Conservation (phyloP, 2,329 filamentous ascomycete genomes). For the Boeremia exigua region DNA sequence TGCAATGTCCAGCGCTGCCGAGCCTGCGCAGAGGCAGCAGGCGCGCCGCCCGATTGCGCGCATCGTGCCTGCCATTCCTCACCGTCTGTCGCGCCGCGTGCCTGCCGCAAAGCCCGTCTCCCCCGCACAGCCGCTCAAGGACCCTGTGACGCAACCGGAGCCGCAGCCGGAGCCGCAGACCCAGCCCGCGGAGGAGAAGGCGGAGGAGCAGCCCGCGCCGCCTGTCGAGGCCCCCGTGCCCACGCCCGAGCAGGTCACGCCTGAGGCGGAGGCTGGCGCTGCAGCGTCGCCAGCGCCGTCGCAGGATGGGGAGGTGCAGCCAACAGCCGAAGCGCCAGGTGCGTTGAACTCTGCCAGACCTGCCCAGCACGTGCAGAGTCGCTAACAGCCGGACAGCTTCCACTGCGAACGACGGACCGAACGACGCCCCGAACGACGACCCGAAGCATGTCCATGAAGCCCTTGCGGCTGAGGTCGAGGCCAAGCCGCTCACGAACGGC, state of each 20-base stretch:
- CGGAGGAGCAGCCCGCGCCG: conserved; percentile 20
- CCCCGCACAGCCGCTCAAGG: conserved; percentile 34
- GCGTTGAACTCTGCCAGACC: conserved; percentile 8
- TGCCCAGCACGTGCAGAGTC: too few relatives aligned
- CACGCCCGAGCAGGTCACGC: conserved; percentile 2
- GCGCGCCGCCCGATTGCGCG: conserved; percentile 36
- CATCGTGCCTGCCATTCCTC: conserved; percentile 48
- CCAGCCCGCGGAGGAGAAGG: conserved; percentile 16
- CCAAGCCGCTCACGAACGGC: conserved; percentile 29
- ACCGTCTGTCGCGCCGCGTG: conserved; percentile 39
- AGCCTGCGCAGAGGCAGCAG: conserved; percentile 33
- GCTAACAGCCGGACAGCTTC: too few relatives aligned
- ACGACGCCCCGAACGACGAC: conserved; percentile 7
- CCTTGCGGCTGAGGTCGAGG: conserved; percentile 5
- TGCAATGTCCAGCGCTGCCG: conserved; percentile 40
- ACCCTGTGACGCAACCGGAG: conserved; percentile 20
- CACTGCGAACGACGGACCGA: too few relatives aligned
- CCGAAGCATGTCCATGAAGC: conserved; percentile 3
- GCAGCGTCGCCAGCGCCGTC: conserved; percentile 23
- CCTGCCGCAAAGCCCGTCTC: conserved; percentile 36
- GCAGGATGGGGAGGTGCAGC: conserved; percentile 23
- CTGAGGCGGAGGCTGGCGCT: conserved; percentile 13
- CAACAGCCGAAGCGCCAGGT: conserved; percentile 26
- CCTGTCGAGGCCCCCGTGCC: conserved; percentile 24
- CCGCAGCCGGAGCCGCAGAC: conserved; percentile 17